phyloP scores from a whole-genome alignment of 2,329 filamentous ascomycete genomes.

The Cladosporium cucumerinum region DNA sequence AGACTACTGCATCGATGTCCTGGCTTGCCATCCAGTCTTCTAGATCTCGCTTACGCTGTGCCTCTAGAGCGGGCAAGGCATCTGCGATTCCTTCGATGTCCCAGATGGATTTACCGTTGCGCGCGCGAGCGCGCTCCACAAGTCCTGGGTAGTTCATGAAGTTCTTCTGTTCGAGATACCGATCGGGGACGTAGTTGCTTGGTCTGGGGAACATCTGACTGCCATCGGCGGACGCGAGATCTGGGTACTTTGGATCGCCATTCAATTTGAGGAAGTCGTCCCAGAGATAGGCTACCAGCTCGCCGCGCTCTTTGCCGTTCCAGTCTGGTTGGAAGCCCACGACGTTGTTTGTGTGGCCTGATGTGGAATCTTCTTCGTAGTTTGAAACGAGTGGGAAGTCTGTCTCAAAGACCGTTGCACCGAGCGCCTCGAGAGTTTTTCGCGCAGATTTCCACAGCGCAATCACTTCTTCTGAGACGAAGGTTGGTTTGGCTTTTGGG shows the following conservation, averaged over 20 bases:
- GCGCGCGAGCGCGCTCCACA: constrained; percentile 30
- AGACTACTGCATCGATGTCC: constrained; percentile 46
- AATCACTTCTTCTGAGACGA: constrained; percentile 39
- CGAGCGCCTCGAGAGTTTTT: constrained; percentile 39
- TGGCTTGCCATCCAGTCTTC: constrained; percentile 50
- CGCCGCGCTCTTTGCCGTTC: constrained; percentile 47
- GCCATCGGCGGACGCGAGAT: constrained; percentile 42
- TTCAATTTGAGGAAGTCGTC: constrained; percentile 49
- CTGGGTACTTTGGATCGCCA: constrained; percentile 38
- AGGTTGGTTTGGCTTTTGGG: constrained; percentile 33
- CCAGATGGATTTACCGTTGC: constrained; percentile 36
- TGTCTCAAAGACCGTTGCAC: constrained; percentile 43
- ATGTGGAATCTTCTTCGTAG: constrained; percentile 42
- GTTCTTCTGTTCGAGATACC: constrained; percentile 39
- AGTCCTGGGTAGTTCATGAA: constrained; percentile 40
- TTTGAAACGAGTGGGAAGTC: constrained; percentile 48
- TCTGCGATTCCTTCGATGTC: constrained; percentile 42
- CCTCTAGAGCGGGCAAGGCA: constrained; percentile 48
- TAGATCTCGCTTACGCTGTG: constrained; percentile 47
- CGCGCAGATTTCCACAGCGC: constrained; percentile 36
- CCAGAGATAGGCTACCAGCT: constrained; percentile 52
- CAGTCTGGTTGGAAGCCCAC: constrained; percentile 44
- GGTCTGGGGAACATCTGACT: constrained; percentile 39
- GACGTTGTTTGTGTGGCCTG: constrained; percentile 41
- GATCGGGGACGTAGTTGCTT: constrained; percentile 36